Conservation (phyloP, 345 rosid genomes). For the Camelina neglecta region DNA sequence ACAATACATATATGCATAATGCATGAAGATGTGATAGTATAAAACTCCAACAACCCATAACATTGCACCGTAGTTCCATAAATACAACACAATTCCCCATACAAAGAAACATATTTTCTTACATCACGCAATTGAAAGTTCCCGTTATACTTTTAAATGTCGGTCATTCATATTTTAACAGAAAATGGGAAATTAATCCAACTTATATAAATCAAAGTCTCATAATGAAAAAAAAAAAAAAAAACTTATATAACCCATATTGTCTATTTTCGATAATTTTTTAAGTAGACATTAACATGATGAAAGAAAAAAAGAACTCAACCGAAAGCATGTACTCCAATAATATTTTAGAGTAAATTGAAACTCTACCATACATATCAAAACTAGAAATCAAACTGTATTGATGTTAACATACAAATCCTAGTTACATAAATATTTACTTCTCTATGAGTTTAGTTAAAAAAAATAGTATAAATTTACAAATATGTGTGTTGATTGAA, state of each 20-base stretch:
- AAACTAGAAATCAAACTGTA: not conserved
- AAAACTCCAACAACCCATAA: slow-evolving; percentile 28
- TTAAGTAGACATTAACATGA: too few relatives aligned
- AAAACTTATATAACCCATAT: not conserved
- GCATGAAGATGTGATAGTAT: not conserved
- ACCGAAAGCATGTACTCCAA: not conserved
- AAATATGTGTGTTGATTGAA: too few relatives aligned
- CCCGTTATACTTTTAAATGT: slow-evolving; percentile 13
- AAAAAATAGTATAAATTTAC: too few relatives aligned
- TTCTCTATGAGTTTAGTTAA: too few relatives aligned
- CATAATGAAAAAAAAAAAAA: too few relatives aligned
- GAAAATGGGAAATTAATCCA: not conserved
- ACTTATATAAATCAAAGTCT: not conserved
- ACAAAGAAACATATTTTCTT: slow-evolving; percentile 24
- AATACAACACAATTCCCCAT: slow-evolving; percentile 31
- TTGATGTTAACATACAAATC: too few relatives aligned
- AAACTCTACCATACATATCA: not conserved
- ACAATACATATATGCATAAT: not conserved
- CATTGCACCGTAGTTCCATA: slow-evolving; percentile 17
- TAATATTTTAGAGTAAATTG: not conserved
- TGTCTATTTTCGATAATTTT: not conserved
- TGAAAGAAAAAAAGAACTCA: too few relatives aligned
- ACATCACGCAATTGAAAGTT: slow-evolving; percentile 26
- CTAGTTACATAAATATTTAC: too few relatives aligned
- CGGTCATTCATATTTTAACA: slow-evolving; percentile 26